phyloP scores from a whole-genome alignment of 2,329 filamentous ascomycete genomes.

The Tolypocladium tundrense region DNA sequence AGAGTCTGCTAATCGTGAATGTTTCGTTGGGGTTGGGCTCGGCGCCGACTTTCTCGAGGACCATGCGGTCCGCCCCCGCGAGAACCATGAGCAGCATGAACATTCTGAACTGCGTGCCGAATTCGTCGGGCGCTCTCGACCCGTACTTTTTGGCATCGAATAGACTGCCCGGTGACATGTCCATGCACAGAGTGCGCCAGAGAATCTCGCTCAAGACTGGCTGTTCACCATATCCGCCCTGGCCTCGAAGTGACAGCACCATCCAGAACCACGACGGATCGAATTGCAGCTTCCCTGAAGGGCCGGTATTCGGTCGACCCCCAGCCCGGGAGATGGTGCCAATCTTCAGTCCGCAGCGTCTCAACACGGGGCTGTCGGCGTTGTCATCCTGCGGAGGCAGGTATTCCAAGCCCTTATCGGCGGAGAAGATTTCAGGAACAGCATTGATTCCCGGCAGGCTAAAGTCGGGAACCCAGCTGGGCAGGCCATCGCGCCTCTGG shows the following conservation, averaged over 20 bases:
- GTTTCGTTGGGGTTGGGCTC: slow-evolving; percentile 4
- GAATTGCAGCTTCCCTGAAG: slow-evolving; percentile 11
- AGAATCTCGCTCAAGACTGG: slow-evolving; percentile 8
- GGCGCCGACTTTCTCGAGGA: slow-evolving; percentile 18
- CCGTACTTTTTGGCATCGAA: slow-evolving; percentile 8
- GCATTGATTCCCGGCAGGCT: slow-evolving; percentile 10
- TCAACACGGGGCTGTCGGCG: slow-evolving; percentile 2
- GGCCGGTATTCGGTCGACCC: slow-evolving; percentile 5
- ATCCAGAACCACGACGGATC: slow-evolving; percentile 11
- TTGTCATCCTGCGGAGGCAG: neutral
- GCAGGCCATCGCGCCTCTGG: slow-evolving; percentile 4
- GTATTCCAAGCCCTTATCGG: slow-evolving; percentile 10
- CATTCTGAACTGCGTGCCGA: slow-evolving; percentile 10
- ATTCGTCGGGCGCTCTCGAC: slow-evolving; percentile 8
- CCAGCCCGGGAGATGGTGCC: slow-evolving; percentile 6
- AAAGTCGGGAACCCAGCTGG: slow-evolving; percentile 15
- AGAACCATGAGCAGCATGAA: slow-evolving; percentile 13
- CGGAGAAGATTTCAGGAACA: slow-evolving; percentile 9
- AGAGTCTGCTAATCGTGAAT: slow-evolving; percentile 3
- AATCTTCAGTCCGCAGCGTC: slow-evolving; percentile 5
- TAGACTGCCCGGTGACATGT: slow-evolving; percentile 11
- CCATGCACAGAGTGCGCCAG: slow-evolving; percentile 17
- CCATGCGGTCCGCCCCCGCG: slow-evolving; percentile 22
- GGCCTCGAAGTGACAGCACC: slow-evolving; percentile 8
- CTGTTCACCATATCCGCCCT: neutral